Base-by-base conservation (phyloP, 2,329 filamentous ascomycete genomes). In the Colletotrichum scovillei region DNA sequence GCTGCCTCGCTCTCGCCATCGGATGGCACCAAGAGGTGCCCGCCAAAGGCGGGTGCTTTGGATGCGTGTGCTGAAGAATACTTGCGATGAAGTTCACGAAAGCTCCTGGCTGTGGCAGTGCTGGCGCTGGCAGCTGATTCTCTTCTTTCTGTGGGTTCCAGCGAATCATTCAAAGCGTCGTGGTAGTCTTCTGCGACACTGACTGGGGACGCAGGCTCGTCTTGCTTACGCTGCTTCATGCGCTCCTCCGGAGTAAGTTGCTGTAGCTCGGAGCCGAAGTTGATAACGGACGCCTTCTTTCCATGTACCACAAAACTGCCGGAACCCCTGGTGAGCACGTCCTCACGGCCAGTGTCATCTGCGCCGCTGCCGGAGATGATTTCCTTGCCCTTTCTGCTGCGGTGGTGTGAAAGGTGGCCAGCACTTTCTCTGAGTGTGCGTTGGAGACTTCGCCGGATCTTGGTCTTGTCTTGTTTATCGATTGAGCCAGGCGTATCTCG, bases 251-350 rank as follows among this genome's bases (percentile, higher is more conserved):
- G 88, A 0, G 92, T 89, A 83, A 95, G 90, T 72, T 89, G 92
- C 78, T 96, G 92, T 85, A 98, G 92, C 77, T 98, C 96, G n/a
- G 92, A 92, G 9, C 95, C 95, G 80, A 99, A 97, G n/a, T 94
- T 97, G 77, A 99, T 94, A 69, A 99, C 94, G 1, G 95, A 98
- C 3, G 97, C 97, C 83, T 99, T 98, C 86, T 98, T 99, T 74
- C 97, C 96, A 79, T 99, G 97, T 4, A 99, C 92, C 4, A 97
- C 97, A 81, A 99, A 99, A 78, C 94, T 97, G 5, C 95, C 95
- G 14, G 94, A 91, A 14, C 93, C 93, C 60, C 97, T 91, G 7
- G 93, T 87, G 14, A 99, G 87, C 12, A 93, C 91, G 76, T 94
- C 93, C 49, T 93, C 85, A 84, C 89, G 78, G 75, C 81, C 53